Conservation (phyloP, 495 filamentous ascomycete genomes). For the Cryomyces antarcticus region DNA sequence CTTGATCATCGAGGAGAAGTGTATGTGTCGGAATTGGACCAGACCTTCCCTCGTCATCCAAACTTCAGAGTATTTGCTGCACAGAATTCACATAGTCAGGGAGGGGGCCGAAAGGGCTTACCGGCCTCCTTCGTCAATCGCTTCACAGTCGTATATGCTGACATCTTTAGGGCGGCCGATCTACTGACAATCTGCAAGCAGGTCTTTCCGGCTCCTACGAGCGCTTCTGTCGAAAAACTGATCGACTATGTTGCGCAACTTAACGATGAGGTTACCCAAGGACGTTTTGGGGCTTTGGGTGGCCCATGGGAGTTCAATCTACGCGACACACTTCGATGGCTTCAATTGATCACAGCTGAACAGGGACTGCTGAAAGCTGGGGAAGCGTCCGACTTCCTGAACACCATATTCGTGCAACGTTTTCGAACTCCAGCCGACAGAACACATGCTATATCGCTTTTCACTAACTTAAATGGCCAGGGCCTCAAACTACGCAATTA, state of each 20-base stretch:
- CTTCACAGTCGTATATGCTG: conserved; percentile 93
- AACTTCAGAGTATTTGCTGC: conserved; percentile 86
- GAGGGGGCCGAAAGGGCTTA: conserved; percentile 85
- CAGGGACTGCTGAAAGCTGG: conserved; percentile 31
- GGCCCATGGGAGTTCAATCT: conserved; percentile 97
- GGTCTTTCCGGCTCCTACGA: conserved; percentile 33
- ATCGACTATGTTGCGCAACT: conserved; percentile 66
- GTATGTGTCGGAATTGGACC: conserved; percentile 85
- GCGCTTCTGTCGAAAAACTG: conserved; percentile 31
- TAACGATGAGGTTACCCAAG: conserved; percentile 44
- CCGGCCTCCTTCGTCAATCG: conserved; percentile 94
- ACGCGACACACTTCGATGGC: conserved; percentile 78
- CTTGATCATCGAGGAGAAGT: conserved; percentile 93
- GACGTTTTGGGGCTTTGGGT: conserved; percentile 57
- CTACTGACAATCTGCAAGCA: conserved; percentile 60
- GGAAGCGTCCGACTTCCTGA: conserved; percentile 46
- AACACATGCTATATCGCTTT: conserved; percentile 38
- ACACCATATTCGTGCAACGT: conserved; percentile 70
- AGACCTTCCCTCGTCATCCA: conserved; percentile 74
- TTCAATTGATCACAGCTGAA: conserved; percentile 43
- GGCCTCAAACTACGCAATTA: conserved; percentile 21
- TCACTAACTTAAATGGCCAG: conserved; percentile 30
- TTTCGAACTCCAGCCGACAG: conserved; percentile 58
- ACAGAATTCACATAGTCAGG: conserved; percentile 95
- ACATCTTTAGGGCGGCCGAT: conserved; percentile 65